A percentile compares a stretch with the other conserved stretches of the same genome.
Conservation (phyloP, 441 rosid species). For the Aleurites moluccanus region DNA sequence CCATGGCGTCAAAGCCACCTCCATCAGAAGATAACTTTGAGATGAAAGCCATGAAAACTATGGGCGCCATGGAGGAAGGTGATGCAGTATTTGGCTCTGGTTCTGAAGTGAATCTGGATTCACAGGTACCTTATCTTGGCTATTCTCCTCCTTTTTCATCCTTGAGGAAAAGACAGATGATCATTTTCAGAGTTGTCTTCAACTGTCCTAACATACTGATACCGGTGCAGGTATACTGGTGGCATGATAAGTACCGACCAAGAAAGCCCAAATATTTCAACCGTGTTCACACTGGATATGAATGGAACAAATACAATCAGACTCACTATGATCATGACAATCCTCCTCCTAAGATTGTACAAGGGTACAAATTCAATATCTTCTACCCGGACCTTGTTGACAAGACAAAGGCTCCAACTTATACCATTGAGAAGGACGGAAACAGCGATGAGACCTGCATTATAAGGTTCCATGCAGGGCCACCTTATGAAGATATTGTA, state of each 20-base stretch:
- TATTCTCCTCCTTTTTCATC: not conserved
- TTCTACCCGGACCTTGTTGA: slow-evolving; percentile 95
- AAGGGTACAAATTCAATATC: slow-evolving; percentile 90
- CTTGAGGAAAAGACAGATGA: not conserved
- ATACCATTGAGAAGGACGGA: slow-evolving; percentile 81
- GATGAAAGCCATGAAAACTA: slow-evolving; percentile 84
- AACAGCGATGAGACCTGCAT: slow-evolving; percentile 79
- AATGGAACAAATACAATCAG: slow-evolving; percentile 96
- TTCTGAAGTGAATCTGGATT: slow-evolving; percentile 88
- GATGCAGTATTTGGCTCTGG: slow-evolving; percentile 91
- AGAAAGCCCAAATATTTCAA: slow-evolving; percentile 94
- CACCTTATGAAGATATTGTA: slow-evolving; percentile 91
- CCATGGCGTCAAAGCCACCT: slow-evolving; percentile 65
- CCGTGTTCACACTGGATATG: slow-evolving; percentile 96
- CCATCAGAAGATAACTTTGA: slow-evolving; percentile 77
- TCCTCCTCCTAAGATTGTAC: slow-evolving; percentile 93
- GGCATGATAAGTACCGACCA: slow-evolving; percentile 98
- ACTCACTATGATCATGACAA: slow-evolving; percentile 98
- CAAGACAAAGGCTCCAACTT: slow-evolving; percentile 80
- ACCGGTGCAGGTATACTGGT: slow-evolving; percentile 78
- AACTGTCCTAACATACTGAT: slow-evolving; percentile 3
- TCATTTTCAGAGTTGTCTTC: slow-evolving; percentile 8
- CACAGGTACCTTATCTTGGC: slow-evolving; percentile 51
- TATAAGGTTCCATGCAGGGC: slow-evolving; percentile 88
- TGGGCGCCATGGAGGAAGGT: slow-evolving; percentile 97